Evolutionary conservation across 495 filamentous ascomycete species (phyloP), one percentile per base, ranked within the genome.

Genomic region (Aspergillus ellipticus): DNA sequence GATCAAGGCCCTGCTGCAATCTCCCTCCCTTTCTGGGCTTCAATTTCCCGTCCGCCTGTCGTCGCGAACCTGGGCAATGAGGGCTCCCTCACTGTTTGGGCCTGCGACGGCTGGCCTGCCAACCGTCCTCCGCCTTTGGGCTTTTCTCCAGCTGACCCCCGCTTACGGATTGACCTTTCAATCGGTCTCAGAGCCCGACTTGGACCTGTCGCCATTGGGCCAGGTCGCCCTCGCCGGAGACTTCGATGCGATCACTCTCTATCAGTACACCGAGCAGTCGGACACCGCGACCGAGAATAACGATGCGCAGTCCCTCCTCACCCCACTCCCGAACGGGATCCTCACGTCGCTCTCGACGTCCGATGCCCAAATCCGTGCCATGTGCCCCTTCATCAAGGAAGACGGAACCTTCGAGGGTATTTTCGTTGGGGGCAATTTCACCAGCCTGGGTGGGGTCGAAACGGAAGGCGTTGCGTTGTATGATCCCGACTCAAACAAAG

Each of bases 341-440:
- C 92, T 97, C 55, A 80, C 85, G 15, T 78, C 82, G 10, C 74
- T 97, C 33, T 83, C 82, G 17, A 72, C 82, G 42, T 84, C 94
- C 39, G 92, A 98, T 71, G 92, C 83, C 29, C 80, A 85, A 21
- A 96, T 98, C 60, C 79, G 82, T 61, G 79, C 88, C 31, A 92
- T 97, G 88, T 97, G 95, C 73, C 74, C 87, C 17, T 92, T 93
- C 65, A 77, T 84, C 16, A 72, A 82, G 67, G 78, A 79, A 39
- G 78, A 89, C 68, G 89, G 89, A 47, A 81, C 73, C 4, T 74
- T 86, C 33, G 78, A 82, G 16, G 90, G 89, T 11, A 82, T 96
- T 24, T 84, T 97, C 20, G 81, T 97, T 4, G 94, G 87, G 21
- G 94, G 94, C 13, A 97, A 96, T 74, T 99, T 99, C 69, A 97